These are phyloP conservation scores for Fusarium sp. DNA, from an alignment of 2,329 filamentous ascomycete species.

Conservation along the genomic window DNA sequence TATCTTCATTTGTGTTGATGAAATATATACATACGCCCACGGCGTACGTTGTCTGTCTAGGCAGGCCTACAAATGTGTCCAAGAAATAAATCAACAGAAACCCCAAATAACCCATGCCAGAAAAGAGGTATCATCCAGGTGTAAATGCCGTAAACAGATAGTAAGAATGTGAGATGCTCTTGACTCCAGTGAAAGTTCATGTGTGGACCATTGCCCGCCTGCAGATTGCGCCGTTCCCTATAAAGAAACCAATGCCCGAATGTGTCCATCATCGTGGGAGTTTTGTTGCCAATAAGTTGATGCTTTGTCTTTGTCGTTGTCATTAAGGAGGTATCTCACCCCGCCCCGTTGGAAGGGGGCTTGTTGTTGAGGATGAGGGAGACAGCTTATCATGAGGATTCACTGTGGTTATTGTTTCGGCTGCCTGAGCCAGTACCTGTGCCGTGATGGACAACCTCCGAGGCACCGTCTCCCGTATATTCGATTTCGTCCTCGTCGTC, in stretches of 20 bases:
- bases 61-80: constrained; percentile 14
- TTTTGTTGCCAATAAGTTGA: constrained; percentile 30
- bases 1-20: constrained; percentile 28
- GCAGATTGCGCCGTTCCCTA: constrained; percentile 41
- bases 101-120: constrained; percentile 28
- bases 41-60: constrained; percentile 10
- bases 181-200: constrained; percentile 42
- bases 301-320: constrained; percentile 43
- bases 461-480: constrained; percentile 45
- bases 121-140: constrained; percentile 45
- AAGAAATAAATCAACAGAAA: constrained; percentile 24
- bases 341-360: constrained; percentile 6
- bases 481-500: constrained; percentile 45
- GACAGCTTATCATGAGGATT: constrained; percentile 44
- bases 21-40: constrained; percentile 16
- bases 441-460: constrained; percentile 47
- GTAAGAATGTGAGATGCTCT: constrained; percentile 38
- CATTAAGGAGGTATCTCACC: constrained; percentile 38
- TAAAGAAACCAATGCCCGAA: constrained; percentile 31
- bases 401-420: constrained; percentile 44
- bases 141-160: constrained; percentile 39
- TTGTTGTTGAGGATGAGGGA: constrained; percentile 9
- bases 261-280: constrained; percentile 32
- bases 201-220: constrained; percentile 39
- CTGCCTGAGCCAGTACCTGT: constrained; percentile 48